Evolutionary conservation across 1,139 yeast genomes (phyloP), one percentile per base, ranked within the genome.

Genomic region (Geotrichum reessii): DNA sequence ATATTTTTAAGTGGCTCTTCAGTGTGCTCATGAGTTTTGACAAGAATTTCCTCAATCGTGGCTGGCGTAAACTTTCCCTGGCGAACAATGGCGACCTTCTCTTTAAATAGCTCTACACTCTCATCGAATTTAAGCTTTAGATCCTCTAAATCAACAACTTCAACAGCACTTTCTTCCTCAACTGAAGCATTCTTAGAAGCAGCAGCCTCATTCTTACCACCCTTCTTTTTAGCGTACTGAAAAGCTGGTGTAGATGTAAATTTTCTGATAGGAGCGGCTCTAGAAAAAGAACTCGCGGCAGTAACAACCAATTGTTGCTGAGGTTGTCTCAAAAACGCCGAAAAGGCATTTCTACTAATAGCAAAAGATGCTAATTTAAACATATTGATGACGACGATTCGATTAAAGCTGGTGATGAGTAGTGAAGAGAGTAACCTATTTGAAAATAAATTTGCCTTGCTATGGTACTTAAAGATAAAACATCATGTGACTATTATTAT

Each of bases 21-120:
- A 46, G 78, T 77, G 54, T 81, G 80, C 25, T 76, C 77, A n/a
- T 81, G 69, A n/a, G 76, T 74, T 5, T 51, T 47, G 11, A 91
- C 80, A 51, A 71, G 72, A 62, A 90, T 72, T 17, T 78, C 72
- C 70, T 87, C 87, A 66, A 90, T 87, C 27, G 86, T 79, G 42
- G 77, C 76, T 0, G 92, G 85, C 63, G 84, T 84, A 3, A 88
- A 77, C 59, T 80, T 81, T 1, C 95, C 95, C 66, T 84, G 75
- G 66, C 84, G 87, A 56, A 83, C 74, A 62, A 85, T 90, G 53
- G 79, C 80, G 33, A 86, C 76, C 56, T 76, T 78, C 63, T 83
- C 83, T 58, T 78, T 74, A 69, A 85, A 87, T 54, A 73, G 71
- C 1, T 79, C 82, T 9, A 87, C 62, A 0, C 85, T 74, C 2